Conservation (phyloP, 306 rosid genomes). For the Inga laurina region DNA sequence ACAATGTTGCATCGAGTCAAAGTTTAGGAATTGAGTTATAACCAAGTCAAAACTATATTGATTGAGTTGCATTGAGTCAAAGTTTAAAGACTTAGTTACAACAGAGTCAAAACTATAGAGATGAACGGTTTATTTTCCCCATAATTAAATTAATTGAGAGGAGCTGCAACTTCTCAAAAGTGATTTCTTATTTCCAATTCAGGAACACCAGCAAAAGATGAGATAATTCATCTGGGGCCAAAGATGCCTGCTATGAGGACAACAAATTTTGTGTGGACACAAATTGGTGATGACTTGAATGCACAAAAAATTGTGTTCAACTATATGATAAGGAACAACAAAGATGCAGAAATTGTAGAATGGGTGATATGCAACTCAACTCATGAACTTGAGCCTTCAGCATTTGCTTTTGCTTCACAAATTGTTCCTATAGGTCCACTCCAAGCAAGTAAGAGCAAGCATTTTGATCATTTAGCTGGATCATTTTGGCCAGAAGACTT, state of each 20-base stretch:
- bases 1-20: too few relatives aligned
- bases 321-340: background rate
- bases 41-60: too few relatives aligned
- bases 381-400: conserved; percentile 31
- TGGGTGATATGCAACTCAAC: conserved; percentile 47
- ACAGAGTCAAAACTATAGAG: too few relatives aligned
- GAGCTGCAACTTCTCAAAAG: background rate
- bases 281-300: background rate
- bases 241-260: conserved; percentile 37
- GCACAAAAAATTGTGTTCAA: conserved; percentile 26
- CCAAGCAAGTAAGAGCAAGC: conserved; percentile 17
- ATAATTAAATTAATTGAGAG: too few relatives aligned
- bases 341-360: conserved; percentile 10
- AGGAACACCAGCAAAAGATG: conserved; percentile 33
- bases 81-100: too few relatives aligned
- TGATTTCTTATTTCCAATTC: background rate
- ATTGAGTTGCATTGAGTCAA: too few relatives aligned
- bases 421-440: conserved; percentile 45
- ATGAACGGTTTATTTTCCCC: too few relatives aligned
- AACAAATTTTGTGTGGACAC: conserved; percentile 26
- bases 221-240: conserved; percentile 29
- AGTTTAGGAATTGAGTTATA: too few relatives aligned
- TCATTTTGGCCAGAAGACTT: conserved; percentile 38
- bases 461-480: background rate
- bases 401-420: conserved; percentile 27